Evolutionary conservation across 1,284 basidiomycete genomes (phyloP).

Genomic region (Cutaneotrichosporon spelunceum): DNA sequence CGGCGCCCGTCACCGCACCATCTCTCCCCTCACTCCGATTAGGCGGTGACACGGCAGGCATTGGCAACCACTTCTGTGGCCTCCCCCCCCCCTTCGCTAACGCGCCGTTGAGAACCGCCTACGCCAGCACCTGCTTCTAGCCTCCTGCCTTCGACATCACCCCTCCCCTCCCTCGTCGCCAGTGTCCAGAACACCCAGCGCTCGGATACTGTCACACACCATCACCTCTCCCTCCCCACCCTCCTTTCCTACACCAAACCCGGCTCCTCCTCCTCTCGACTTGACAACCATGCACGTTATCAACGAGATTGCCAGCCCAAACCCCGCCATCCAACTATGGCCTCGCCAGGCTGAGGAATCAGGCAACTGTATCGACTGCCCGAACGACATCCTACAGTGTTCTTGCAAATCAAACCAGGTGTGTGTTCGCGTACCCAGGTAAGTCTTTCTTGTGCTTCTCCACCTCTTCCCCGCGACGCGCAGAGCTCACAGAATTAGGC

Average conservation of each 20-base stretch:
- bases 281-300: constrained; percentile 1
- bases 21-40: not conserved
- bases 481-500: constrained; percentile 3
- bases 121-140: not conserved
- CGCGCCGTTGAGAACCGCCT: constrained; percentile 2
- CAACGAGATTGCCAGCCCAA: not conserved
- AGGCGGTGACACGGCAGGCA: constrained; percentile 10
- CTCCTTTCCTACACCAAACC: not conserved
- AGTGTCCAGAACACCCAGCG: not conserved
- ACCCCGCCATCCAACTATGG: not conserved
- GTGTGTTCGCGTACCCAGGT: not conserved
- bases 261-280: not conserved
- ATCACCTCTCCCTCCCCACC: not conserved
- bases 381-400: not conserved
- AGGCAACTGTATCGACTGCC: not conserved
- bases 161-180: not conserved
- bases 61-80: constrained; percentile 8
- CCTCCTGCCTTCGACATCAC: not conserved
- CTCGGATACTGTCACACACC: no score
- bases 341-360: not conserved
- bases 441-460: not conserved
- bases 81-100: no score
- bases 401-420: not conserved
- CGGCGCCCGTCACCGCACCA: not conserved
- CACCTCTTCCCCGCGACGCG: not conserved